A percentile compares a stretch with the other conserved stretches of the same genome.
Evolutionary conservation across 768 basidiomycete species (phyloP).

Genomic region (Amanita subjunquillea): DNA sequence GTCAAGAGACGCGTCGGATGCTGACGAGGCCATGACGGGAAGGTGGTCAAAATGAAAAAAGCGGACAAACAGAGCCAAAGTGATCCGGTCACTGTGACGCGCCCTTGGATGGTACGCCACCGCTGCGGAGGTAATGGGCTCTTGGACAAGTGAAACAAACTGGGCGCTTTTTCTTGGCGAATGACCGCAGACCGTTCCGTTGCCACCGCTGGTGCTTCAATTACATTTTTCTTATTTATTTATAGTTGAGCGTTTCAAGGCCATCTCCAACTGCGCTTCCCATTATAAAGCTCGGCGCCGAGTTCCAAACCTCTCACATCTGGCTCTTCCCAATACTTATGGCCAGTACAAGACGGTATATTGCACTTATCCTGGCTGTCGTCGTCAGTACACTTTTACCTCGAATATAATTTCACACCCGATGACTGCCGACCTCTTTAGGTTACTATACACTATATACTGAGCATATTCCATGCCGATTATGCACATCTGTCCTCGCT

Average conservation of each 20-base stretch:
- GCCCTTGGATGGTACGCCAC: too few species aligned
- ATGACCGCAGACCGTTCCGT: not conserved
- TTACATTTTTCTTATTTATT: not conserved
- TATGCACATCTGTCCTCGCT: constrained; percentile 37
- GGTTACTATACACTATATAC: constrained; percentile 47
- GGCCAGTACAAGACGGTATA: constrained; percentile 48
- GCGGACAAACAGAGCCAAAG: constrained; percentile 26
- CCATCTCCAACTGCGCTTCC: constrained; percentile 3
- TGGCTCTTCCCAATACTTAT: constrained; percentile 13
- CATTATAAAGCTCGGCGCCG: not conserved
- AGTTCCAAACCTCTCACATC: not conserved
- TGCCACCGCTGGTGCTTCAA: not conserved
- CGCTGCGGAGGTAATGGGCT: too few species aligned
- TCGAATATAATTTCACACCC: not conserved
- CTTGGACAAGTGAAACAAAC: too few species aligned
- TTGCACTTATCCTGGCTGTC: constrained; percentile 34
- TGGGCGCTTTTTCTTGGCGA: too few species aligned
- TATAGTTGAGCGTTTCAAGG: not conserved
- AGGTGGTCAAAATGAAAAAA: constrained; percentile 21
- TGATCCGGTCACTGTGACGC: not conserved
- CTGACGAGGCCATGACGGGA: constrained; percentile 11
- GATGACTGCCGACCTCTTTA: constrained; percentile 13
- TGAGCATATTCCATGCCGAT: constrained; percentile 38
- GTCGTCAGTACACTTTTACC: constrained; percentile 26
- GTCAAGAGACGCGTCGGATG: constrained; percentile 22